Evolutionary conservation across 2,329 filamentous ascomycete species (phyloP).

Genomic region (Fusarium gaditjirri): DNA sequence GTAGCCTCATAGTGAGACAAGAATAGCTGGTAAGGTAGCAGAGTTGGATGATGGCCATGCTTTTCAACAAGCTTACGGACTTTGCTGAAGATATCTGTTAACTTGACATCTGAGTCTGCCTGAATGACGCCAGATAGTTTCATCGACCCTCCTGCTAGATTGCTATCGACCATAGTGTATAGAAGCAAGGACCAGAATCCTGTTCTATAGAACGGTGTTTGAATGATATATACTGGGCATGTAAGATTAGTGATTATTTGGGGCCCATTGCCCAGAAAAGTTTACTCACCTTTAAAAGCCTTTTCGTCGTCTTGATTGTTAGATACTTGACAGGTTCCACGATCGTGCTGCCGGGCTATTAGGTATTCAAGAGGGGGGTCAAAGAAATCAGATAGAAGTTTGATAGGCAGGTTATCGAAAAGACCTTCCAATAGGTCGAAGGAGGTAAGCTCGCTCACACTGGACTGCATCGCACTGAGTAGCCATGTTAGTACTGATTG

Average conservation of each 20-base stretch:
- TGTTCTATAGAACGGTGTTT: neutral
- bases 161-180: fast-evolving
- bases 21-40: neutral
- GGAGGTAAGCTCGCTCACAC: fast-evolving
- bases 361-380: neutral
- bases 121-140: neutral
- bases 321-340: neutral
- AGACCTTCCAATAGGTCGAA: neutral
- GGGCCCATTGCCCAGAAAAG: too few relatives aligned
- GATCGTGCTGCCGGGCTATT: neutral
- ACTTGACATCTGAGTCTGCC: fast-evolving
- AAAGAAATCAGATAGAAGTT: fast-evolving
- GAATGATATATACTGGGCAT: neutral
- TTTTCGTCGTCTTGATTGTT: neutral
- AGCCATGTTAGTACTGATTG: neutral
- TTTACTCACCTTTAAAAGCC: neutral
- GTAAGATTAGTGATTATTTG: too few relatives aligned
- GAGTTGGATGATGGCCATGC: neutral
- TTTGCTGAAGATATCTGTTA: fast-evolving
- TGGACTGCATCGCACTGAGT: neutral
- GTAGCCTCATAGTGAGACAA: neutral
- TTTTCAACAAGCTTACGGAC: fast-evolving
- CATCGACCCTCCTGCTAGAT: fast-evolving
- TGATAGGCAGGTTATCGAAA: neutral
- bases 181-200: neutral